A percentile compares a stretch with the other conserved stretches of the same genome.
Evolutionary conservation across 768 basidiomycete genomes (phyloP).

Genomic region (Termitomyces eurrhizus): DNA sequence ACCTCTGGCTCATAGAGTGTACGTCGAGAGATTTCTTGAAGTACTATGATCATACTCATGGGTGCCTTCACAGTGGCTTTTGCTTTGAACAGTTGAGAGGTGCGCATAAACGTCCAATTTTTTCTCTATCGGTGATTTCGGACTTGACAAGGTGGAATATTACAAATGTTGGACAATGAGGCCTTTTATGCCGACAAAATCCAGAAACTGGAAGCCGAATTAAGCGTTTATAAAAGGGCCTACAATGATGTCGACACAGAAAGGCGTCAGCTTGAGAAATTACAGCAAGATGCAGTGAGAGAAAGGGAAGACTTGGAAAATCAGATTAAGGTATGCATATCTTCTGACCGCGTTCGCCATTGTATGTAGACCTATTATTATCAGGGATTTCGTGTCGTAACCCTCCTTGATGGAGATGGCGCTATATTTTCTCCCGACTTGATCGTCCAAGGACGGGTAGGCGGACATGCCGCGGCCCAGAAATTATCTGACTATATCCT

Average conservation of each 20-base stretch:
- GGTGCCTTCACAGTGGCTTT: conserved; percentile 14
- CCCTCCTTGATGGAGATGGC: conserved; percentile 66
- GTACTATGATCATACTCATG: background rate
- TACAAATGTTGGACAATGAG: conserved; percentile 31
- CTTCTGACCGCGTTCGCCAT: background rate
- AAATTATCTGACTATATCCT: conserved; percentile 38
- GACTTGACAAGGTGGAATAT: conserved; percentile 34
- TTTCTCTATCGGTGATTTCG: background rate
- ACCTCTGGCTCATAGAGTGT: conserved; percentile 17
- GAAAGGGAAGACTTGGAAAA: conserved; percentile 35
- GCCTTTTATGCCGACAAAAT: conserved; percentile 26
- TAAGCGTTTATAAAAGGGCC: conserved; percentile 39
- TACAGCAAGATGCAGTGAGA: conserved; percentile 33
- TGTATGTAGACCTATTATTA: background rate
- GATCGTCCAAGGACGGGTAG: conserved; percentile 50
- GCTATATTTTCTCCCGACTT: conserved; percentile 54
- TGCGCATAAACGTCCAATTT: conserved; percentile 12
- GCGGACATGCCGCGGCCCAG: conserved; percentile 55
- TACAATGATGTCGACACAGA: conserved; percentile 35
- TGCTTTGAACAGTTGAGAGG: conserved; percentile 36
- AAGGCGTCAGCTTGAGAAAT: conserved; percentile 26
- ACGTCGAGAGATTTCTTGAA: background rate
- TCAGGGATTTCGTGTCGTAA: conserved; percentile 42
- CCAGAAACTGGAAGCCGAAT: conserved; percentile 34
- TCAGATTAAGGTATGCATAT: conserved; percentile 33